Percentiles rank a stretch among this genome's conserved stretches.
phyloP scores from a whole-genome alignment of 345 rosid species.

The Schrenkiella parvula region DNA sequence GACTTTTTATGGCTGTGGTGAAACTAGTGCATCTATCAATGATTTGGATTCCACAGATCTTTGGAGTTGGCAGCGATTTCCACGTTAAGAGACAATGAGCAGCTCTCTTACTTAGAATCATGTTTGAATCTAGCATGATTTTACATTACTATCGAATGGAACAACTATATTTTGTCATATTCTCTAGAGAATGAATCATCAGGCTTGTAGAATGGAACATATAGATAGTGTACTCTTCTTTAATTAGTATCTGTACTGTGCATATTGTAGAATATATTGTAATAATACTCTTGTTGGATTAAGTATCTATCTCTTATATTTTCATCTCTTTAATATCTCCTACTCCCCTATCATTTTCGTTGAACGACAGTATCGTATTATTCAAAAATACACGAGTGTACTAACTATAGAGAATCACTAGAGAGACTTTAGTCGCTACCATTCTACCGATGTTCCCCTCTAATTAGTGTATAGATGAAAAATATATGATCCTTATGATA shows the following conservation, averaged over 20 bases:
- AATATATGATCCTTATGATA: neutral
- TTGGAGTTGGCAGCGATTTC: slow-evolving; percentile 14
- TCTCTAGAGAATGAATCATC: neutral
- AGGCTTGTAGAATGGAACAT: neutral
- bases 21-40: slow-evolving; percentile 13
- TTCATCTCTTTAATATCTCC: neutral
- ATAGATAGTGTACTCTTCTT: neutral
- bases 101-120: slow-evolving; percentile 1
- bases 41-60: neutral
- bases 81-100: neutral
- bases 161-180: neutral
- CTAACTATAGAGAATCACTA: neutral
- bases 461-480: neutral
- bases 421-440: neutral
- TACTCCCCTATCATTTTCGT: neutral
- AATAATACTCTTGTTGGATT: neutral
- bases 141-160: slow-evolving; percentile 14
- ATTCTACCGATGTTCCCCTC: neutral
- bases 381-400: neutral
- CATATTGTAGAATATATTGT: neutral
- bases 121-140: slow-evolving; percentile 15
- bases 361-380: neutral
- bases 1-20: neutral
- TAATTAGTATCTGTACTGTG: neutral
- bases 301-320: neutral